Conservation (phyloP, 495 filamentous ascomycete genomes). For the Neurospora africana region DNA sequence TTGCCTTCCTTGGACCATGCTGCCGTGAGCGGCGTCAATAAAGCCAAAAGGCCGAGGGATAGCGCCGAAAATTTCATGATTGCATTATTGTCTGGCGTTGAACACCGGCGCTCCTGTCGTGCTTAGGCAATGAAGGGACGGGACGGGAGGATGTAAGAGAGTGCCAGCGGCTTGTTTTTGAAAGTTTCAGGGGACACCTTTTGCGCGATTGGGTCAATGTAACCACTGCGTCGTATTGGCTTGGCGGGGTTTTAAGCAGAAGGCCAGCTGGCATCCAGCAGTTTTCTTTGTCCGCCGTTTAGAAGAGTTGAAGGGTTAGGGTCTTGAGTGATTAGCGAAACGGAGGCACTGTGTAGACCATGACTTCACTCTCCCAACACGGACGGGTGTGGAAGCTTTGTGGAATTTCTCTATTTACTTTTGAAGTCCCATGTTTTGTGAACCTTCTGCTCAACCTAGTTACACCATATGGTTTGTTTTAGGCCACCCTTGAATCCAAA, state of each 20-base stretch:
- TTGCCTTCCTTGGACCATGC: constrained; percentile 81
- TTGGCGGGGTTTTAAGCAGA: not conserved
- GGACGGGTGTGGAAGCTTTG: not conserved
- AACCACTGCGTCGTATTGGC: not conserved
- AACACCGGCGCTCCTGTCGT: not conserved
- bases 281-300: not conserved
- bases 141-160: not conserved
- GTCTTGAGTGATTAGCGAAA: not conserved
- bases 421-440: not conserved
- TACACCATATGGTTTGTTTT: not conserved
- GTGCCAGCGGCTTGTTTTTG: not conserved
- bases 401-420: not conserved
- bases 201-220: not conserved
- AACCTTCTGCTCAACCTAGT: not conserved
- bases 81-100: constrained; percentile 16
- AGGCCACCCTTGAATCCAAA: not conserved
- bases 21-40: constrained; percentile 50
- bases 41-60: constrained; percentile 44
- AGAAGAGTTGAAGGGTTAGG: not conserved
- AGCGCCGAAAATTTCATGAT: constrained; percentile 44
- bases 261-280: not conserved
- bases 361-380: not conserved
- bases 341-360: not conserved
- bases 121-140: not conserved
- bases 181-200: not conserved